Evolutionary conservation across 2,329 filamentous ascomycete species (phyloP), one percentile per base, ranked within the genome.

Genomic region (Shiraia bambusicola): DNA sequence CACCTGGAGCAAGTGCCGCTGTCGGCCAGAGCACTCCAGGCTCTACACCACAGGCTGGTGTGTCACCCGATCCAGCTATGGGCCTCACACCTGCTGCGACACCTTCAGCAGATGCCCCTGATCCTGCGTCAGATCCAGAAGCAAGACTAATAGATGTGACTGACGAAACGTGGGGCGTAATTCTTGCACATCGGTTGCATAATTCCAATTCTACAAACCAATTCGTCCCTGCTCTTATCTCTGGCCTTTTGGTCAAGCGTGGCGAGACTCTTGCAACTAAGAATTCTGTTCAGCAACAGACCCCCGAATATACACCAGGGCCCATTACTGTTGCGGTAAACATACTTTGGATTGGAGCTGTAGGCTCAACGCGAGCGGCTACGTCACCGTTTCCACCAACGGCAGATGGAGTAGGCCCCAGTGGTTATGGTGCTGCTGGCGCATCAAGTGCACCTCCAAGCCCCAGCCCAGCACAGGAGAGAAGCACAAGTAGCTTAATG

Each of bases 151-250:
- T 87, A 13, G 87, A 93, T 58, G 69, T 80, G 2, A 83, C 82
- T 1, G 88, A 93, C 56, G 85, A 88, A 49, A 86, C 81, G 0
- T 92, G 86, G 84, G 87, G 84, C 14, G 79, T 87, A 4, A 73
- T 93, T 12, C 76, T 87, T 29, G 77, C 80, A 1, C 84, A 88
- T 60, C 76, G 70, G n/a, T 52, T 66, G 0, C 69, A 62, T 58
- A 70, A 64, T 49, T 64, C 61, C 26, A 59, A 63, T 40, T 66
- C 64, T 0, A 58, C 61, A 27, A 55, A 58, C 44, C 58, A 65
- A 45, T 63, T 64, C 54, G 57, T 60, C 19, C 61, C 66, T 11
- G 63, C 63, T 4, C 61, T 74, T 13, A 70, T 73, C 19, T 69
- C 66, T 6, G 73, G 73, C 1, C 59, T 72, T 1, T 52, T 76